These are phyloP conservation scores for Persicaria maculosa DNA, from an alignment of 148 eudicot genomes.

Conservation along the genomic window DNA sequence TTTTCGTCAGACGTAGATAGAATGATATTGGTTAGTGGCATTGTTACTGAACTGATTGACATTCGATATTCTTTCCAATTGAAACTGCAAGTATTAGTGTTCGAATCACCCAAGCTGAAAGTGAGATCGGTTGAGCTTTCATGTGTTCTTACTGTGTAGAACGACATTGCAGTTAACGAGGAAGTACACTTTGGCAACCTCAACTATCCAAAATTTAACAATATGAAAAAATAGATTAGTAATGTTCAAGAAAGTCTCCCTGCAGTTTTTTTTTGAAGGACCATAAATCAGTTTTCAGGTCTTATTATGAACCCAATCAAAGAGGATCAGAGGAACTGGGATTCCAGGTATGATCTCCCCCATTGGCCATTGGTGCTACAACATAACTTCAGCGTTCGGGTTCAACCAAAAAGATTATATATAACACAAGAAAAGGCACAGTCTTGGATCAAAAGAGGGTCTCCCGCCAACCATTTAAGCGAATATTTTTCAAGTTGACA, in stretches of 20 bases:
- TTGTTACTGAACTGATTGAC: neutral
- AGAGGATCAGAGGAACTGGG: too few species aligned
- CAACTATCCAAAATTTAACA: too few species aligned
- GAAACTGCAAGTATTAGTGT: neutral
- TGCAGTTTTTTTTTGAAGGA: too few species aligned
- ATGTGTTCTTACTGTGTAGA: neutral
- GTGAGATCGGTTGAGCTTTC: neutral
- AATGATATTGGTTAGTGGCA: neutral
- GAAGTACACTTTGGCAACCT: too few species aligned
- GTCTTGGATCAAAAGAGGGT: neutral
- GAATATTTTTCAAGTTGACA: neutral
- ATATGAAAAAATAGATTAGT: too few species aligned
- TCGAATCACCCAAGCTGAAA: neutral
- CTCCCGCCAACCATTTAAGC: neutral
- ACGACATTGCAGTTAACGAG: too few species aligned
- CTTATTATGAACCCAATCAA: too few species aligned
- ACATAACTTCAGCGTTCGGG: too few species aligned
- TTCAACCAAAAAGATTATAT: neutral
- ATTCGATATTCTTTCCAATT: neutral
- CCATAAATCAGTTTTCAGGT: too few species aligned
- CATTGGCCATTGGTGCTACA: too few species aligned
- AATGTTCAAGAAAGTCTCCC: too few species aligned
- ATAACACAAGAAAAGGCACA: neutral
- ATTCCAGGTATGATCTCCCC: too few species aligned
- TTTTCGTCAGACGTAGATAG: neutral